Evolutionary conservation across 1,284 basidiomycete genomes (phyloP).

Genomic region (Retiboletus flavoniger): DNA sequence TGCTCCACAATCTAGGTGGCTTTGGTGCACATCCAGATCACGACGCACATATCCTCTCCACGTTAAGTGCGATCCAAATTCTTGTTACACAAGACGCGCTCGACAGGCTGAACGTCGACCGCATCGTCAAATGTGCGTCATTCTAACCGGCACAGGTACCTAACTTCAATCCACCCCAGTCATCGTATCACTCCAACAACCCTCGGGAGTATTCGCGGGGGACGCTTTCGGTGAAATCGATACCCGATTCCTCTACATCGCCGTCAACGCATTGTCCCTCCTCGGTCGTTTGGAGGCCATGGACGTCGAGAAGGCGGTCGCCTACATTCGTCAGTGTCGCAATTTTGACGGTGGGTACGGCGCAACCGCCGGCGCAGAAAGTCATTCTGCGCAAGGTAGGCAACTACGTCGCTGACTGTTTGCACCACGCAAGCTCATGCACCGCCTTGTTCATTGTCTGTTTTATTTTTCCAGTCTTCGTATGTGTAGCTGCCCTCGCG

Average conservation of each 20-base stretch:
- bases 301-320: conserved; percentile 64
- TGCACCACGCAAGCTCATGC: background rate
- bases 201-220: conserved; percentile 87
- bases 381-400: conserved; percentile 88
- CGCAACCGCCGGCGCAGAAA: conserved; percentile 80
- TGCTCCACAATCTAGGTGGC: conserved; percentile 57
- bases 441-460: background rate
- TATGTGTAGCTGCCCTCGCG: conserved; percentile 83
- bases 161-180: conserved; percentile 46
- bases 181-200: conserved; percentile 79
- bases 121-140: conserved; percentile 69
- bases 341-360: conserved; percentile 99
- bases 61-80: conserved; percentile 91
- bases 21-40: conserved; percentile 93
- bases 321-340: conserved; percentile 73
- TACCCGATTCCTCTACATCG: conserved; percentile 89
- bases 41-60: conserved; percentile 87
- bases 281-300: conserved; percentile 69
- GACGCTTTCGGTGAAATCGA: conserved; percentile 90
- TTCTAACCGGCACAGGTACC: background rate
- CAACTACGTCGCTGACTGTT: background rate
- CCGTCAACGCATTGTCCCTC: conserved; percentile 79
- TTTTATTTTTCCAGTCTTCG: conserved; percentile 64
- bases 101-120: conserved; percentile 65
- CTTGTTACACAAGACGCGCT: conserved; percentile 83